Percentiles rank a stretch among this genome's conserved stretches.
Conservation (phyloP, 306 rosid genomes). For the Aeschynomene evenia region DNA sequence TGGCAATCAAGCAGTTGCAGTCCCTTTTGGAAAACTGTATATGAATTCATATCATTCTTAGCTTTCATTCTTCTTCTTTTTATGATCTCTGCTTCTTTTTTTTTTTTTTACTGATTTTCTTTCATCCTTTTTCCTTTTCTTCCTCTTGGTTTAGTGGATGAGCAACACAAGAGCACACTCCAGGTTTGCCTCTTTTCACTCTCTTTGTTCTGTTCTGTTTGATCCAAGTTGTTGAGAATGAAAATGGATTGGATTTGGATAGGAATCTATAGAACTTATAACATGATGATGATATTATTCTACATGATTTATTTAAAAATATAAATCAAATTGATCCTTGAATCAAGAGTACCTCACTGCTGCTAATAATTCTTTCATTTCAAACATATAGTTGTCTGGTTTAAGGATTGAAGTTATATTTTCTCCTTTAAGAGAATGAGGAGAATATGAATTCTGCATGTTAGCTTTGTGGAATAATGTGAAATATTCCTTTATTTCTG, state of each 20-base stretch:
- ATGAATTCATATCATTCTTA: constrained; percentile 15
- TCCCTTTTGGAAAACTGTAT: constrained; percentile 70
- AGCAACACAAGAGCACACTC: constrained; percentile 62
- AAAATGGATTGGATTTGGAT: neutral
- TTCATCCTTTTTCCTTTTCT: neutral
- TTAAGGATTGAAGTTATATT: neutral
- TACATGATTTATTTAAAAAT: neutral
- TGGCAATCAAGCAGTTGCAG: constrained; percentile 73
- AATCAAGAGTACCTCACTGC: constrained; percentile 4
- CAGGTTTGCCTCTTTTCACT: constrained; percentile 52
- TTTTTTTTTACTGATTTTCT: neutral
- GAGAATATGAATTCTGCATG: neutral
- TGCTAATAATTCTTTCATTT: neutral
- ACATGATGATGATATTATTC: neutral
- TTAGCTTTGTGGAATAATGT: neutral
- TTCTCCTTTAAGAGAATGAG: neutral
- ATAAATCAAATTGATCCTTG: constrained; percentile 17
- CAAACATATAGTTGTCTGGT: neutral
- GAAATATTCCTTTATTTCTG: neutral
- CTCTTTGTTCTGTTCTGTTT: neutral
- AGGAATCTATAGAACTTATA: neutral
- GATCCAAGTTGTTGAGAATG: neutral
- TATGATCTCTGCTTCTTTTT: constrained; percentile 27
- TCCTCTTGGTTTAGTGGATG: constrained; percentile 59
- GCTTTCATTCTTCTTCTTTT: constrained; percentile 24